Percentiles rank a stretch among this genome's conserved stretches.
phyloP scores from a whole-genome alignment of 1,284 basidiomycete species.

The Irpex sp. region DNA sequence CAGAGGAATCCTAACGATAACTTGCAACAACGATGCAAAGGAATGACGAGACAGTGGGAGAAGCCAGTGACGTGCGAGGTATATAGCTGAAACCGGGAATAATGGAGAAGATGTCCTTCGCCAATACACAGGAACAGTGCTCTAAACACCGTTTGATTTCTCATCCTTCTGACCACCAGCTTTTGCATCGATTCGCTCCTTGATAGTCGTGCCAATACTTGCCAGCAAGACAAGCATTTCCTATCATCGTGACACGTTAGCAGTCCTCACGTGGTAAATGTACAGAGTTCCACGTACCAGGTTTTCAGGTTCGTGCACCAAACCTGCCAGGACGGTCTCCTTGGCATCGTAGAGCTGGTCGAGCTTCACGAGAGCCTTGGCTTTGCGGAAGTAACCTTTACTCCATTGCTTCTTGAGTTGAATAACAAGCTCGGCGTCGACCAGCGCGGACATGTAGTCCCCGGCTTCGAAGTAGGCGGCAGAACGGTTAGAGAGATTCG shows the following conservation, averaged over 20 bases:
- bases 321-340: constrained; percentile 78
- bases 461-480: constrained; percentile 79
- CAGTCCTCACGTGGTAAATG: not conserved
- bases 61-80: not conserved
- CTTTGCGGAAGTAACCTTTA: constrained; percentile 94
- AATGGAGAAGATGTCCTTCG: not conserved
- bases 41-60: not conserved
- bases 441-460: constrained; percentile 80
- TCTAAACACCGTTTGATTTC: not conserved
- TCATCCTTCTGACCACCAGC: not conserved
- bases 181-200: not conserved
- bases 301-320: constrained; percentile 90
- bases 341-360: constrained; percentile 71
- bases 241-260: not conserved
- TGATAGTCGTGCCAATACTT: not conserved
- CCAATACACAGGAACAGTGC: not conserved
- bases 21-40: not conserved
- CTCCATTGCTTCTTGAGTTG: constrained; percentile 85
- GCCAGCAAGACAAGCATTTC: constrained; percentile 6
- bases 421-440: constrained; percentile 91
- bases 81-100: not conserved
- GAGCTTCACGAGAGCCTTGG: constrained; percentile 83
- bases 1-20: not conserved
- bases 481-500: constrained; percentile 88
- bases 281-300: constrained; percentile 39